Percentiles rank a stretch among this genome's conserved stretches.
Conservation (phyloP, 78 protist genomes). For the Dictyostelium firmibasis region DNA sequence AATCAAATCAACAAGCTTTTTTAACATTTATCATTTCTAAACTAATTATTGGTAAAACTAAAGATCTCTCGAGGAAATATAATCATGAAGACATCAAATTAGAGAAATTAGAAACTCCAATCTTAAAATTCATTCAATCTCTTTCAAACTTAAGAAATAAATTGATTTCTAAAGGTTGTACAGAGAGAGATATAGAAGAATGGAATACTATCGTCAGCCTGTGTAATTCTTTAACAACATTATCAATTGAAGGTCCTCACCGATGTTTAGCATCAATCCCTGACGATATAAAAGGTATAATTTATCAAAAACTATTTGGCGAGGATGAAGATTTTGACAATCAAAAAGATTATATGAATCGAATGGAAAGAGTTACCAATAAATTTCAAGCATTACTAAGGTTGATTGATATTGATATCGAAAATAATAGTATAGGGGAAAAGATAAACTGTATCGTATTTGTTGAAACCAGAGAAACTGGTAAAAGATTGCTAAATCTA, state of each 20-base stretch:
- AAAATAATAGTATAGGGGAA: neutral
- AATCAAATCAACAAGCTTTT: neutral
- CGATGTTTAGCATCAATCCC: neutral
- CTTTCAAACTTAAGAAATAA: neutral
- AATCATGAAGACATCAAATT: neutral
- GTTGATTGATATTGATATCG: neutral
- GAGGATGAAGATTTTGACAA: neutral
- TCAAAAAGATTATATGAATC: neutral
- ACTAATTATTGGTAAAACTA: neutral
- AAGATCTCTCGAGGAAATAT: neutral
- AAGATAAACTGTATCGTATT: neutral
- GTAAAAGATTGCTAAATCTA: neutral
- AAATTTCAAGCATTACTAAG: neutral
- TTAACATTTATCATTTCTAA: neutral
- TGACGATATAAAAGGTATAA: neutral
- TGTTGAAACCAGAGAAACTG: constrained; percentile 5
- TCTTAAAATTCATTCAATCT: neutral
- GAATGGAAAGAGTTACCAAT: neutral
- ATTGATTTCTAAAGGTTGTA: no score
- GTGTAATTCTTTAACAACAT: neutral
- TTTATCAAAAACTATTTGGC: neutral
- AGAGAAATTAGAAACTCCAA: neutral
- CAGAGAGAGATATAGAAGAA: neutral
- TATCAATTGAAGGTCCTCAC: neutral
- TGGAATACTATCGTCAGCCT: neutral